These are phyloP conservation scores for Diversispora epigaea DNA, from an alignment of 192 early-diverging fungal genomes.

Conservation along the genomic window DNA sequence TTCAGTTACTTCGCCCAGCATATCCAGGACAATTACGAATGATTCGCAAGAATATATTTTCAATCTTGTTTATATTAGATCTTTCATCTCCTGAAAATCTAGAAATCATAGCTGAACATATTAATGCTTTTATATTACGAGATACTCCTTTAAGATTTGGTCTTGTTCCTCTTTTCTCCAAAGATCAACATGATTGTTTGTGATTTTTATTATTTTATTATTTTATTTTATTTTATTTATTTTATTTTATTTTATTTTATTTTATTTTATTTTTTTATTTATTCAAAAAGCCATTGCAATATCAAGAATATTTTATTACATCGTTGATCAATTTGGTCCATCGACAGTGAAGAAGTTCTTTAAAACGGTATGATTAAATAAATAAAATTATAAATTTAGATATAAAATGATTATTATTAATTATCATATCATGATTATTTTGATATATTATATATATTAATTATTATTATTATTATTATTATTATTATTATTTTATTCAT, in stretches of 20 bases:
- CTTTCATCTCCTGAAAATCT: constrained; percentile 58
- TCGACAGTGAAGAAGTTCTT: constrained; percentile 39
- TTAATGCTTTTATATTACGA: constrained; percentile 63
- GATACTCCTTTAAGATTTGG: constrained; percentile 86
- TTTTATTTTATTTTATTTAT: no score
- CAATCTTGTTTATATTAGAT: constrained; percentile 72
- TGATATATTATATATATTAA: no score
- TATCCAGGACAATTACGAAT: constrained; percentile 73
- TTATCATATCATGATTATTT: no score
- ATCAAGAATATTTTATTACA: constrained; percentile 40
- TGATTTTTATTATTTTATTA: constrained; percentile 1
- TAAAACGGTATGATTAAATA: constrained; percentile 31
- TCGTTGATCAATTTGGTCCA: constrained; percentile 37
- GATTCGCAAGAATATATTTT: constrained; percentile 77
- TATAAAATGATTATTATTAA: background rate
- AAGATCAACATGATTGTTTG: constrained; percentile 43
- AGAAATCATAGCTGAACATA: constrained; percentile 57
- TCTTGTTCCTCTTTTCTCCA: constrained; percentile 65
- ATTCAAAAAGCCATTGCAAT: constrained; percentile 42
- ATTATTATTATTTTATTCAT: background rate
- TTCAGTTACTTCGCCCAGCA: constrained; percentile 57
- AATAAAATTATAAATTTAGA: background rate
- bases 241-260: constrained; percentile 30
- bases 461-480: background rate
- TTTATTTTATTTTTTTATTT: background rate